Evolutionary conservation across 768 basidiomycete genomes (phyloP).

Genomic region (Kwoniella heveanensis): DNA sequence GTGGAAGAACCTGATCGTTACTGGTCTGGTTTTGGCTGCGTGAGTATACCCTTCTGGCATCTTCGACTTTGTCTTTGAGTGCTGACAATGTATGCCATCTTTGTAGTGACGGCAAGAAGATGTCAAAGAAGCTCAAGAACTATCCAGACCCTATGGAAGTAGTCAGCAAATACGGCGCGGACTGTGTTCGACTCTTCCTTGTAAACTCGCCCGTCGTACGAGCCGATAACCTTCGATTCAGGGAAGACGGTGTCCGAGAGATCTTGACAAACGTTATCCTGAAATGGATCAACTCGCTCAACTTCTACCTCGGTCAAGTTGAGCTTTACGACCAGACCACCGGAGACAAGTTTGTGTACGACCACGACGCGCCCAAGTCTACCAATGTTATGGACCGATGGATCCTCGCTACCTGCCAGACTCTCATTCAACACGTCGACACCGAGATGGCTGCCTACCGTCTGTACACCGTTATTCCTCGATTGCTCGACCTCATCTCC

Average conservation of each 20-base stretch:
- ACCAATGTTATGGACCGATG: slow-evolving; percentile 97
- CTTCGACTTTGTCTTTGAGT: not conserved
- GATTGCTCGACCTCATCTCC: slow-evolving; percentile 84
- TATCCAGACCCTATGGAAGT: slow-evolving; percentile 93
- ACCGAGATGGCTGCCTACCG: slow-evolving; percentile 96
- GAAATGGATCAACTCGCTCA: slow-evolving; percentile 98
- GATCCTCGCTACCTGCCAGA: slow-evolving; percentile 98
- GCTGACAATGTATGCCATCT: slow-evolving; percentile 1
- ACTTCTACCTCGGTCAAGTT: slow-evolving; percentile 97
- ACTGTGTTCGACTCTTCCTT: slow-evolving; percentile 95
- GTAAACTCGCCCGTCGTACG: slow-evolving; percentile 99
- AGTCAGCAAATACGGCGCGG: slow-evolving; percentile 88
- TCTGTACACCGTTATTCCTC: slow-evolving; percentile 95
- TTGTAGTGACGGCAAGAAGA: slow-evolving; percentile 92
- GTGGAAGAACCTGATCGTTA: slow-evolving; percentile 97
- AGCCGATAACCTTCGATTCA: slow-evolving; percentile 95
- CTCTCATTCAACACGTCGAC: slow-evolving; percentile 84
- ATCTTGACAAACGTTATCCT: slow-evolving; percentile 94
- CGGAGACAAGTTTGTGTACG: slow-evolving; percentile 77
- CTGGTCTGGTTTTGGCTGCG: slow-evolving; percentile 92
- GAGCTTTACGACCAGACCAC: slow-evolving; percentile 79
- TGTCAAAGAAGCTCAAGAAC: slow-evolving; percentile 96
- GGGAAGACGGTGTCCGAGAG: slow-evolving; percentile 96
- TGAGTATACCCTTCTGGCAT: slow-evolving; percentile 57
- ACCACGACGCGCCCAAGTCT: slow-evolving; percentile 78